Base-by-base conservation (phyloP, 352 stramenopile genomes). In the Pythium insidiosum region DNA sequence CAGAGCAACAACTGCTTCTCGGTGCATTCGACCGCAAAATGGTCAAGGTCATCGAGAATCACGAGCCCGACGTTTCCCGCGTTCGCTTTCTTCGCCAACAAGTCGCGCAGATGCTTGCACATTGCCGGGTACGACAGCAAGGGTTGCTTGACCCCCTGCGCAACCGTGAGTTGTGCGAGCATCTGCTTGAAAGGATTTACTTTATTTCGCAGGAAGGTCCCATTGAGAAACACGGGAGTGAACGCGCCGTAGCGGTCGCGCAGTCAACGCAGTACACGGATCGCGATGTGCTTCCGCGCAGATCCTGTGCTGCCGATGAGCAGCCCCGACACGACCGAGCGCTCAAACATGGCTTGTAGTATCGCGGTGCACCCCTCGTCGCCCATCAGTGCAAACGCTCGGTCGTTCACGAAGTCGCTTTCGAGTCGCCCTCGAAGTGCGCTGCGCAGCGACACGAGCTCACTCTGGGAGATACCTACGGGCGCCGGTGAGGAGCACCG, bases 141-240 rank as follows among this genome's bases (percentile, higher is more conserved):
- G 9, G 63, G 63, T 38, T 88, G 73, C 45, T 88, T 86, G 30
- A 89, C 62, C 5, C 61, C 44, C 2, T 62, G 66, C 36, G 76
- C 56, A 2, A 49, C 59, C 29, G 73, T 68, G 7, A 93, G 66
- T 47, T 90, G 76, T 30, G 76, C 69, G 5, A 62, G 71, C 13
- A 93, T 61, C 63, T 93, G 77, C 42, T 88, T 88, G 44, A 93
- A 93, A 12, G 74, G 74, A 50, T 93, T 77, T 15, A 88, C 71
- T 42, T 93, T 77, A 51, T 86, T 90, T 46, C 82, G 70, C 21
- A 93, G 49, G 30, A 88, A 68, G 38, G 75, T 74, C 26, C 80
- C 77, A 28, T 89, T 88, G 4, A 92, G 54, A 43, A 88, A 88
- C 19, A 92, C 71, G 40, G 70, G 36, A 6, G 67, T 72, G 52